Conservation (phyloP, 148 eudicot genomes). For the Pouteria glomerata region DNA sequence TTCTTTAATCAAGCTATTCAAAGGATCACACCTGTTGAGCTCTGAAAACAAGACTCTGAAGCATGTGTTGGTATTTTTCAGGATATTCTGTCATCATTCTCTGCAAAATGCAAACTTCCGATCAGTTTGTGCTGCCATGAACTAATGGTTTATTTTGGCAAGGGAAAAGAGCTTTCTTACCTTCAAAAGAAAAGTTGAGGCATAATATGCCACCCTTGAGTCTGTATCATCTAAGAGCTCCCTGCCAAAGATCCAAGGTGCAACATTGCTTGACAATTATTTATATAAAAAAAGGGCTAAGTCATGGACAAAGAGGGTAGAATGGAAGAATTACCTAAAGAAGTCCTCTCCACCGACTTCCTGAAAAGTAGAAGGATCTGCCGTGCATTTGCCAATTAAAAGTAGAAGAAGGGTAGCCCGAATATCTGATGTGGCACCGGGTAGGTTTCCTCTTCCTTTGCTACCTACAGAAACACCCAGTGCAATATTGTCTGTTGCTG, state of each 20-base stretch:
- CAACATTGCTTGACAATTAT: neutral
- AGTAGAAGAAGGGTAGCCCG: conserved; percentile 96
- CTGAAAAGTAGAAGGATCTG: conserved; percentile 80
- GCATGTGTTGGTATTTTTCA: conserved; percentile 80
- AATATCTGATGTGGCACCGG: conserved; percentile 98
- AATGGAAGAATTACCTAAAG: conserved; percentile 50
- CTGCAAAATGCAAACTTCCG: conserved; percentile 40
- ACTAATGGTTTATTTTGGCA: neutral
- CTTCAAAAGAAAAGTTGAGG: conserved; percentile 95
- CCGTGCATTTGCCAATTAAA: conserved; percentile 96
- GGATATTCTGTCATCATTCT: conserved; percentile 98
- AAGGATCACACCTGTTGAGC: conserved; percentile 81
- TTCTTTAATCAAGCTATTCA: too few species aligned
- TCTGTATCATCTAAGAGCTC: conserved; percentile 94
- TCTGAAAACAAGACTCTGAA: conserved; percentile 82
- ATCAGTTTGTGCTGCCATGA: conserved; percentile 13
- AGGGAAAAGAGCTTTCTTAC: conserved; percentile 29
- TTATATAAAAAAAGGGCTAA: neutral
- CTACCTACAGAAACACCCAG: conserved; percentile 99
- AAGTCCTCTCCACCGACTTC: conserved; percentile 95
- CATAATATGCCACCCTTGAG: conserved; percentile 95
- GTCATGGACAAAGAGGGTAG: neutral
- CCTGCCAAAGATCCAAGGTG: conserved; percentile 36
- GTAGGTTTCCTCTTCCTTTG: conserved; percentile 93
- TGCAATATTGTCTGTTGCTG: conserved; percentile 95